A percentile compares a stretch with the other conserved stretches of the same genome.
Evolutionary conservation across 2,329 filamentous ascomycete species (phyloP).

Genomic region (Fusarium sp.): DNA sequence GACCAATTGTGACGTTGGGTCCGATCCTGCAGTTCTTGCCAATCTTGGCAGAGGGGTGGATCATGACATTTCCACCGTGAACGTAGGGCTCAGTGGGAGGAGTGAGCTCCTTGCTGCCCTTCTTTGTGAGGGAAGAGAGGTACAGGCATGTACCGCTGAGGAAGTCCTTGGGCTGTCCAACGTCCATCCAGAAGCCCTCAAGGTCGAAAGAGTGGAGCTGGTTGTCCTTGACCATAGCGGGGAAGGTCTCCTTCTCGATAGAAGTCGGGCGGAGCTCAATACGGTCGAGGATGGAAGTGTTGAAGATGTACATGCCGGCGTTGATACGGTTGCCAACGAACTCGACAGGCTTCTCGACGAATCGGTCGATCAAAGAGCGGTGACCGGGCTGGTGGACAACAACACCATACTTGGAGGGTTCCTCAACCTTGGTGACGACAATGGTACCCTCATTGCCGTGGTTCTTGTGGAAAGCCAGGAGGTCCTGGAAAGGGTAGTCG

Average conservation of each 20-base stretch:
- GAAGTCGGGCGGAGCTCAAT: slow-evolving; percentile 97
- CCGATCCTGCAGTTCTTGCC: slow-evolving; percentile 98
- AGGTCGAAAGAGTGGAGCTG: slow-evolving; percentile 95
- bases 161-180: slow-evolving; percentile 99
- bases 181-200: slow-evolving; percentile 99
- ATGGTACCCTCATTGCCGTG: slow-evolving; percentile 98
- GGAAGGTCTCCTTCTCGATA: slow-evolving; percentile 99
- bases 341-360: slow-evolving; percentile 99
- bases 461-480: slow-evolving; percentile 88
- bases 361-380: slow-evolving; percentile 91
- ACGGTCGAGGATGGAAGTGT: slow-evolving; percentile 86
- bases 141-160: slow-evolving; percentile 95
- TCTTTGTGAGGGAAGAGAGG: slow-evolving; percentile 90
- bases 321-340: slow-evolving; percentile 99
- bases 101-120: slow-evolving; percentile 83
- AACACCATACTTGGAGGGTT: slow-evolving; percentile 98
- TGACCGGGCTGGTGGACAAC: slow-evolving; percentile 96
- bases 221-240: slow-evolving; percentile 86
- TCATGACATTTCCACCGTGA: slow-evolving; percentile 92
- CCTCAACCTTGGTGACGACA: slow-evolving; percentile 97
- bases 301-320: slow-evolving; percentile 97
- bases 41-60: slow-evolving; percentile 93
- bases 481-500: slow-evolving; percentile 92
- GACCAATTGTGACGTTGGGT: slow-evolving; percentile 95
- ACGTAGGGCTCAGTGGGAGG: slow-evolving; percentile 79